Evolutionary conservation across 75 land plant species (phyloP).

Genomic region (Pseudotsuga menziesii): DNA sequence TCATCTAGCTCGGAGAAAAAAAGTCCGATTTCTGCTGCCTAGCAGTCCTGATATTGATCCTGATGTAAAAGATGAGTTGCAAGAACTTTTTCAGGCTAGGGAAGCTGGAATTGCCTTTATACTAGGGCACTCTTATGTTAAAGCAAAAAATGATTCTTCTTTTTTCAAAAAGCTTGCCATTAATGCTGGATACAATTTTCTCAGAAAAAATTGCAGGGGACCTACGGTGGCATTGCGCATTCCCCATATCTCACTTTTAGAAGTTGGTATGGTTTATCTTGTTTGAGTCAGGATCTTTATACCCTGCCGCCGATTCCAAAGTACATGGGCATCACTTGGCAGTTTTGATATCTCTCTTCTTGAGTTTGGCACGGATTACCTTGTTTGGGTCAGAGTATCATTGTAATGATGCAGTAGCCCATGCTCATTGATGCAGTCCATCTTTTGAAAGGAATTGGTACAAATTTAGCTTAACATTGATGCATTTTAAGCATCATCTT

Average conservation of each 20-base stretch:
- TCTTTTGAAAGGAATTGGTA: no score
- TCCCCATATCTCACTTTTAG: slow-evolving; percentile 43
- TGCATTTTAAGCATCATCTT: no score
- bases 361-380: no score
- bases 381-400: no score
- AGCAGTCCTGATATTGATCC: slow-evolving; percentile 19
- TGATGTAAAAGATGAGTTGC: slow-evolving; percentile 21
- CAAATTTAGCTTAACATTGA: no score
- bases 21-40: slow-evolving; percentile 33
- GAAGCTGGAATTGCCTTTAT: slow-evolving; percentile 56
- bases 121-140: slow-evolving; percentile 44
- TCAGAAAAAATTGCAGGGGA: slow-evolving; percentile 43
- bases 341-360: no score
- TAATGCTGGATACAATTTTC: slow-evolving; percentile 34
- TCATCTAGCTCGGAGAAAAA: slow-evolving; percentile 15
- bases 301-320: no score
- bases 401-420: no score
- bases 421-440: no score
- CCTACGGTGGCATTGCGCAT: slow-evolving; percentile 36
- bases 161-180: slow-evolving; percentile 37
- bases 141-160: slow-evolving; percentile 37
- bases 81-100: slow-evolving; percentile 39
- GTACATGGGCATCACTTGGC: no score
- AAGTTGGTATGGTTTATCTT: slow-evolving; percentile 55
- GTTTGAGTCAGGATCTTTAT: slow-evolving; percentile 17